Evolutionary conservation across 78 protist species (phyloP).

Genomic region (Protostelium mycophagum): DNA sequence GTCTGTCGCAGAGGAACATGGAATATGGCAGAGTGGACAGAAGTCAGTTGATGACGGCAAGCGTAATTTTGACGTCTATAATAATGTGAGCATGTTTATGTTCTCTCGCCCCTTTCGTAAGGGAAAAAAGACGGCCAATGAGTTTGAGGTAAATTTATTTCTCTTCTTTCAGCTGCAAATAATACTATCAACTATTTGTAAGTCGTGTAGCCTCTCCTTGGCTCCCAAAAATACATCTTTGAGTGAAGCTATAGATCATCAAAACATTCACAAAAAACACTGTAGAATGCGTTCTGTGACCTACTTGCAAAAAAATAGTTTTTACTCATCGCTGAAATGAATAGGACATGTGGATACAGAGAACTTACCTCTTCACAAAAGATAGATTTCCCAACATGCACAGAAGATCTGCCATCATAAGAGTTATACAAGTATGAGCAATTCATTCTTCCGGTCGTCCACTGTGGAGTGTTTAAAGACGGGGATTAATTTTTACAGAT

Average conservation of each 20-base stretch:
- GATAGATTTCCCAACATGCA: constrained; percentile 62
- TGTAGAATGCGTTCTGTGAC: too few species aligned
- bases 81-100: constrained; percentile 43
- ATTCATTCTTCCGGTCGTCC: too few species aligned
- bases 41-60: neutral
- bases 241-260: too few species aligned
- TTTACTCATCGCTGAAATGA: too few species aligned
- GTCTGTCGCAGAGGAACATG: neutral
- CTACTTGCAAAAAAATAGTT: too few species aligned
- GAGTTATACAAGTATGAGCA: neutral
- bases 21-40: neutral
- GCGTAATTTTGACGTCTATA: constrained; percentile 26
- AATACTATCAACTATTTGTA: too few species aligned
- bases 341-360: constrained; percentile 60
- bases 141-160: neutral
- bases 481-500: constrained; percentile 15
- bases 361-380: constrained; percentile 23
- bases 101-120: constrained; percentile 40
- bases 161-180: too few species aligned
- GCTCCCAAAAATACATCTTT: too few species aligned
- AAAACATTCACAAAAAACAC: too few species aligned
- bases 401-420: constrained; percentile 50
- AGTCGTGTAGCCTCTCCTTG: too few species aligned
- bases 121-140: neutral
- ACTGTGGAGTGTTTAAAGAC: too few species aligned